phyloP scores from a whole-genome alignment of 495 filamentous ascomycete species.

The Emericellopsis terricola region DNA sequence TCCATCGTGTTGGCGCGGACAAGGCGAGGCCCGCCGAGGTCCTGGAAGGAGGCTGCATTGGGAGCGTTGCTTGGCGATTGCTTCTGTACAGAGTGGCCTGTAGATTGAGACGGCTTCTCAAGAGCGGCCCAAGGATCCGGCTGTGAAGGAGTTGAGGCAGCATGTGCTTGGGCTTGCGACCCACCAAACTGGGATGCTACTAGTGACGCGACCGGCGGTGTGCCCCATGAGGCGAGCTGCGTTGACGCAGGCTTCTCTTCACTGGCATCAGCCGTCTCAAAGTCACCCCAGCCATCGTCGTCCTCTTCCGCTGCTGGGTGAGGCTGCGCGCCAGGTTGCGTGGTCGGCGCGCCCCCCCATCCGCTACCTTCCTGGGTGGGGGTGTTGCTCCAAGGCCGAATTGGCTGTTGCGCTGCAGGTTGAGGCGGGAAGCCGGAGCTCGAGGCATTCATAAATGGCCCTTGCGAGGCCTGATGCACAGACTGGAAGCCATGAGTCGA shows the following conservation, averaged over 20 bases:
- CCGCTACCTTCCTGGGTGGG: conserved; percentile 4
- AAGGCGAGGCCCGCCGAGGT: conserved; percentile 10
- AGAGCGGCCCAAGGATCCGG: background rate
- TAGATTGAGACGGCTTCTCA: background rate
- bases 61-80: too few species aligned
- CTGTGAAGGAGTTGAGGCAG: too few species aligned
- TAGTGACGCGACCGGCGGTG: too few species aligned
- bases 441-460: conserved; percentile 3
- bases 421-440: conserved; percentile 1
- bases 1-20: conserved; percentile 25
- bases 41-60: conserved; percentile 1
- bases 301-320: conserved; percentile 17
- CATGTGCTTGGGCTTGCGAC: too few species aligned
- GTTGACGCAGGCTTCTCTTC: conserved; percentile 1
- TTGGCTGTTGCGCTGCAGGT: too few species aligned
- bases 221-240: too few species aligned
- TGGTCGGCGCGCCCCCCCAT: conserved; percentile 6
- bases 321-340: conserved; percentile 3
- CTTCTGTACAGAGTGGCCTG: too few species aligned
- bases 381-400: conserved; percentile 1
- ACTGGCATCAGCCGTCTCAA: conserved; percentile 34
- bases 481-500: too few species aligned
- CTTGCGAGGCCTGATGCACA: too few species aligned
- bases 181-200: too few species aligned
- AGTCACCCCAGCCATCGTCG: conserved; percentile 63